Base-by-base conservation (phyloP, 129 eudicot species). In the Chrysanthemum makinoi region DNA sequence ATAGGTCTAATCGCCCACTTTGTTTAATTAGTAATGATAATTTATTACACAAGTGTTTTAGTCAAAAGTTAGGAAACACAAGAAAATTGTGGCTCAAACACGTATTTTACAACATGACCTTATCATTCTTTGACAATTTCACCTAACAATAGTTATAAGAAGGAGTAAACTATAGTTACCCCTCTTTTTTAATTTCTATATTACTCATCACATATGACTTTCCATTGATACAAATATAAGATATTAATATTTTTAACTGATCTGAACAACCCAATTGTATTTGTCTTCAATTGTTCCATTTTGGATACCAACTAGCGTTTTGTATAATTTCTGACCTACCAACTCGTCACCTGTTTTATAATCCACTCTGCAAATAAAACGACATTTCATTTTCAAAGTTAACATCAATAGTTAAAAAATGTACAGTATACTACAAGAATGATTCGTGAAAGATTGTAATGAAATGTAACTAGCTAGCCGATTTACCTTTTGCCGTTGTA, bases 201-300 rank as follows among this genome's bases (percentile, higher is more conserved):
- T 1, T 7, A 39, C 46, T 39, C 7, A 39, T 39, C 46, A 39
- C 46, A 15, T 8, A 3, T 52, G 57, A 4, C 18, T 52, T 13
- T 52, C 57, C 57, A 13, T 15, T 52, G 7, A 52, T 52, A 13
- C 57, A 10, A 15, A 13, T 52, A 52, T 52, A 58, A 43, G 49
- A 0, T 54, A 54, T n/a, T 8, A 65, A 8, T n/a, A 47, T 47
- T 0, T 14, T 84, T 55, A 77, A 15, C 84, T 73, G 46, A 92
- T 83, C 72, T 83, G 63, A 20, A 86, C 86, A 70, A 89, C 50
- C 98, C 98, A 92, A 22, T 87, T 91, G 69, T 80, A 78, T 62
- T 80, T 85, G 73, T 92, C 98, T 66, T 89, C 84, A 20, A 83
- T 60, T 11, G 52, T 5, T 2, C 98, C 98, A 62, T 57, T 66